These are phyloP conservation scores for Boletus reticuloceps DNA, from an alignment of 768 basidiomycete genomes.

Conservation along the genomic window DNA sequence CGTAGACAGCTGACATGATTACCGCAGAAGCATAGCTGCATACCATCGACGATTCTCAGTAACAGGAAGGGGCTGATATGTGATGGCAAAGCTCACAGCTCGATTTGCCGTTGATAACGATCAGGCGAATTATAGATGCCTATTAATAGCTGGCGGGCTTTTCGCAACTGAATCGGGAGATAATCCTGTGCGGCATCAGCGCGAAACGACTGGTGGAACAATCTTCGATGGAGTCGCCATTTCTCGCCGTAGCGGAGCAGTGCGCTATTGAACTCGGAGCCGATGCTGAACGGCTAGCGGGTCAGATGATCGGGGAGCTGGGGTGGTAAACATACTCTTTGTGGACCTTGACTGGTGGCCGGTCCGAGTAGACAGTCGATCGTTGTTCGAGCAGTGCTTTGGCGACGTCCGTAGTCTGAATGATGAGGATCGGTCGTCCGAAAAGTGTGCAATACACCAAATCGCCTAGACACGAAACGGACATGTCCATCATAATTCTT, in stretches of 20 bases:
- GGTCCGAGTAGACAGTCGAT: conserved; percentile 36
- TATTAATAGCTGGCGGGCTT: conserved; percentile 25
- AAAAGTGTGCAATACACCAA: conserved; percentile 31
- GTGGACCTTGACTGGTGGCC: conserved; percentile 30
- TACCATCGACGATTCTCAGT: neutral
- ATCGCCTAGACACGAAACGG: conserved; percentile 22
- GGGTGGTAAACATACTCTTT: conserved; percentile 21
- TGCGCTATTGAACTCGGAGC: conserved; percentile 31
- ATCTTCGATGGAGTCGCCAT: conserved; percentile 32
- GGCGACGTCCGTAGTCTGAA: conserved; percentile 32
- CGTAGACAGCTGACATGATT: conserved; percentile 34
- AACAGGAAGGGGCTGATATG: neutral
- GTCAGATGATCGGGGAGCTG: conserved; percentile 1
- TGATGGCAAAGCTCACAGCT: conserved; percentile 24
- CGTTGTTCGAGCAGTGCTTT: conserved; percentile 37
- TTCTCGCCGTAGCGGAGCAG: conserved; percentile 29
- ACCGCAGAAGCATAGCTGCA: conserved; percentile 31
- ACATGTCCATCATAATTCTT: neutral
- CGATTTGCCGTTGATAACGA: conserved; percentile 27
- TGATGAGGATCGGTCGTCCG: conserved; percentile 32
- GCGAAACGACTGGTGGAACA: conserved; percentile 33
- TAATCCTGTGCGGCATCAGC: conserved; percentile 25
- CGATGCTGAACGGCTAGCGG: conserved; percentile 15
- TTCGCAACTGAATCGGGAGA: conserved; percentile 27
- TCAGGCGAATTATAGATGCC: conserved; percentile 24